Evolutionary conservation across 805 yeast genomes (phyloP).

Genomic region (Sungouiozyma ichnusensis): DNA sequence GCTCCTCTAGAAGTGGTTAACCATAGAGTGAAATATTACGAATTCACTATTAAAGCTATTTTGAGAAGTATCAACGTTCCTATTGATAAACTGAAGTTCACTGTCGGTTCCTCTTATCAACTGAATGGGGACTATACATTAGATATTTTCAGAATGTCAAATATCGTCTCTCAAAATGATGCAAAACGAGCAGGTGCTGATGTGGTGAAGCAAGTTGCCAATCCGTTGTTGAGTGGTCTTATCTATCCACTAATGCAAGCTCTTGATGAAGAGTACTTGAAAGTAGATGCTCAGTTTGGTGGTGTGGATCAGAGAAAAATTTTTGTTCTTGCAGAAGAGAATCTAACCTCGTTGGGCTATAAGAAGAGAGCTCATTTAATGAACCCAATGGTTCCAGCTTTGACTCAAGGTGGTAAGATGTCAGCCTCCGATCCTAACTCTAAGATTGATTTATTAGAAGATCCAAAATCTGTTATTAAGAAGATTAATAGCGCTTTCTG

Average conservation of each 20-base stretch:
- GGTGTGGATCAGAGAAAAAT: conserved; percentile 99
- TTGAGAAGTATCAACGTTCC: conserved; percentile 83
- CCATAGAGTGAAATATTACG: conserved; percentile 86
- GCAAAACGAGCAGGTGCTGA: conserved; percentile 99
- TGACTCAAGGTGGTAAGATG: conserved; percentile 96
- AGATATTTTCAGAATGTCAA: conserved; percentile 81
- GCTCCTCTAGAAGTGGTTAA: conserved; percentile 89
- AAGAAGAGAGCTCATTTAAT: conserved; percentile 95
- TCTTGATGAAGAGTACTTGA: conserved; percentile 83
- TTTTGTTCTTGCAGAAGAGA: conserved; percentile 93
- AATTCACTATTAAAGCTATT: conserved; percentile 70
- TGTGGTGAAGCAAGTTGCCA: conserved; percentile 93
- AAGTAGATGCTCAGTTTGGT: conserved; percentile 90
- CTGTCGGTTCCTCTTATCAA: conserved; percentile 87
- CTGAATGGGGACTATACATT: conserved; percentile 63
- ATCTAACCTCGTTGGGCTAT: conserved; percentile 77
- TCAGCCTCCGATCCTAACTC: conserved; percentile 98
- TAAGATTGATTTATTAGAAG: conserved; percentile 86
- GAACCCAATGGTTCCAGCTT: conserved; percentile 99
- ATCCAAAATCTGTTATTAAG: conserved; percentile 78
- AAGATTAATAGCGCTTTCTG: conserved; percentile 89
- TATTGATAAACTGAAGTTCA: conserved; percentile 75
- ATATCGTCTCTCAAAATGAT: conserved; percentile 83
- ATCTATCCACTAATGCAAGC: conserved; percentile 99
- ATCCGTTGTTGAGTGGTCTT: conserved; percentile 86